Evolutionary conservation across 306 rosid species (phyloP).

Genomic region (Canavalia gladiata): DNA sequence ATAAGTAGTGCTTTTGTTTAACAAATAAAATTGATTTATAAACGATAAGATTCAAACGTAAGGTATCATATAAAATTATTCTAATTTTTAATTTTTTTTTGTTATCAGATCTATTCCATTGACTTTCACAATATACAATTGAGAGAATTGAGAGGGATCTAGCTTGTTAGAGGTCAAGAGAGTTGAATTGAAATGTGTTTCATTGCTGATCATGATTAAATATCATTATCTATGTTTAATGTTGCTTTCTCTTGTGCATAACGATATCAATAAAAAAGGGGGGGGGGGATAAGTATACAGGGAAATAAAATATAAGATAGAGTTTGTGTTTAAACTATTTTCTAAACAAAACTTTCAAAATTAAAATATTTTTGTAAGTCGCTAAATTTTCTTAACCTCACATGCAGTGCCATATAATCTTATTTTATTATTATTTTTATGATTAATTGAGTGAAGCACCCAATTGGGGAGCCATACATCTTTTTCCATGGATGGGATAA

Average conservation of each 20-base stretch:
- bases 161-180: not conserved
- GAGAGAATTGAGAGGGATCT: not conserved
- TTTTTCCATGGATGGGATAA: slow-evolving; percentile 10
- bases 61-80: too few species aligned
- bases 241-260: not conserved
- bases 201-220: not conserved
- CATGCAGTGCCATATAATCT: not conserved
- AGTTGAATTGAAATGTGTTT: not conserved
- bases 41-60: too few species aligned
- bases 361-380: too few species aligned
- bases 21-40: not conserved
- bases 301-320: not conserved
- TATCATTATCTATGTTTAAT: not conserved
- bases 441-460: not conserved
- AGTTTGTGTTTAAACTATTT: not conserved
- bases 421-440: not conserved
- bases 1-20: not conserved
- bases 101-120: too few species aligned
- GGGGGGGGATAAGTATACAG: not conserved
- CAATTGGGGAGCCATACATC: slow-evolving; percentile 33
- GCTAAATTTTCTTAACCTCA: not conserved
- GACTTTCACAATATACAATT: too few species aligned
- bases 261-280: too few species aligned
- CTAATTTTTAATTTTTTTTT: too few species aligned
- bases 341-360: not conserved